phyloP scores from a whole-genome alignment of 2,329 filamentous ascomycete genomes.

The Scortechinia acanthostroma region DNA sequence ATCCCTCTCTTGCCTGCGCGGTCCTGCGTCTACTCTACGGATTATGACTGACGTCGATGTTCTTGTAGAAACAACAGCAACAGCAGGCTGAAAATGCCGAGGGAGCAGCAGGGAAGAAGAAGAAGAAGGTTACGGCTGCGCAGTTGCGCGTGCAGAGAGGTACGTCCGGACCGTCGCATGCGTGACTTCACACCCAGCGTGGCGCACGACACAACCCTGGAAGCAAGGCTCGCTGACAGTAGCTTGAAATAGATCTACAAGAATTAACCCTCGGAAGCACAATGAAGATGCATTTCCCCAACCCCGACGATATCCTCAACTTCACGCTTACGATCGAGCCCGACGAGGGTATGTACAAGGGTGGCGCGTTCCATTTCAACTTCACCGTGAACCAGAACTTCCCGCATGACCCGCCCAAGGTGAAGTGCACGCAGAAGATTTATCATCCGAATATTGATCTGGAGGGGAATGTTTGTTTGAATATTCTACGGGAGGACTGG shows the following conservation, averaged over 20 bases:
- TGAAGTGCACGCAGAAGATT: slow-evolving; percentile 94
- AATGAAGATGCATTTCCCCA: slow-evolving; percentile 75
- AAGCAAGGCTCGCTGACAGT: too few relatives aligned
- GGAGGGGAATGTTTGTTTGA: slow-evolving; percentile 94
- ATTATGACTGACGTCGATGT: slow-evolving; percentile 3
- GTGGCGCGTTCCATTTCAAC: slow-evolving; percentile 78
- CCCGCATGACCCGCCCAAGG: slow-evolving; percentile 94
- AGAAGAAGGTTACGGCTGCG: slow-evolving; percentile 97
- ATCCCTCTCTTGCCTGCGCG: background rate
- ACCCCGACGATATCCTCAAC: slow-evolving; percentile 79
- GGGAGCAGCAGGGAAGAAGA: slow-evolving; percentile 67
- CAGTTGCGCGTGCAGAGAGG: slow-evolving; percentile 95
- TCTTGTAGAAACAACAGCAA: slow-evolving; percentile 97
- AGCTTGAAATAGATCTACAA: slow-evolving; percentile 65
- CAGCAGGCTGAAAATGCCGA: slow-evolving; percentile 85
- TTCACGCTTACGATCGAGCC: slow-evolving; percentile 77
- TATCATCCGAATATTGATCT: slow-evolving; percentile 99
- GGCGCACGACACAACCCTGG: too few relatives aligned
- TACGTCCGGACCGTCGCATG: too few relatives aligned
- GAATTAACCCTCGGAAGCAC: slow-evolving; percentile 73
- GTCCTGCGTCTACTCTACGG: background rate
- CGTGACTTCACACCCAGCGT: too few relatives aligned
- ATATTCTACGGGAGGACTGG: slow-evolving; percentile 96
- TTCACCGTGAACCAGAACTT: slow-evolving; percentile 93
- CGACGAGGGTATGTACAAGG: slow-evolving; percentile 83